phyloP scores from a whole-genome alignment of 108 stramenopile species.

The Mayamaea pseudoterrestris region DNA sequence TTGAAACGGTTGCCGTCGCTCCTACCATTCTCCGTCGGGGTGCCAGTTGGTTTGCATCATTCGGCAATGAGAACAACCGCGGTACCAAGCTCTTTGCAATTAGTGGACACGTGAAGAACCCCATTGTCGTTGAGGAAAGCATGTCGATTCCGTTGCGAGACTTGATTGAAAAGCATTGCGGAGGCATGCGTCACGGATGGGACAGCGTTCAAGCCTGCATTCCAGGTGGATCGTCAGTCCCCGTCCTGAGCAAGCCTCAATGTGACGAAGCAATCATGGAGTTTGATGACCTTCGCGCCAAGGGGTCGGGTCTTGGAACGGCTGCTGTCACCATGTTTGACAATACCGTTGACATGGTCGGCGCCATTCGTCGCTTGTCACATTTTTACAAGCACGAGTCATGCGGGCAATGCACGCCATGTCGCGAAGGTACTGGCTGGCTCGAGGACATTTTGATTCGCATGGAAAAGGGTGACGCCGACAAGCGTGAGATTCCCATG shows the following conservation, averaged over 20 bases:
- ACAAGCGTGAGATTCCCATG: constrained; percentile 99
- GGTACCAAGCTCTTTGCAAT: constrained; percentile 99
- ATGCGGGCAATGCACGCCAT: constrained; percentile 99
- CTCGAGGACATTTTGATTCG: constrained; percentile 85
- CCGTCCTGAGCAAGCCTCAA: constrained; percentile 90
- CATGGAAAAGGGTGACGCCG: constrained; percentile 97
- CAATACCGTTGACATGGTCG: constrained; percentile 97
- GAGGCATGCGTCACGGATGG: constrained; percentile 99
- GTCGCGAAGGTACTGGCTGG: constrained; percentile 95
- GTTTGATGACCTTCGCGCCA: constrained; percentile 94
- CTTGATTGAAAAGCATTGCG: constrained; percentile 97
- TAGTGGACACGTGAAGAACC: constrained; percentile 99
- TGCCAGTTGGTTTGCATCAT: constrained; percentile 92
- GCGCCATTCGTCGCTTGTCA: constrained; percentile 96
- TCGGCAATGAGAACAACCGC: constrained; percentile 94
- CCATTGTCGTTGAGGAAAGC: constrained; percentile 97
- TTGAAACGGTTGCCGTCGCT: constrained; percentile 97
- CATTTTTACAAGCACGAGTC: constrained; percentile 99
- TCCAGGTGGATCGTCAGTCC: constrained; percentile 98
- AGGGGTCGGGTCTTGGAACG: constrained; percentile 94
- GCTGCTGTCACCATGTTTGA: constrained; percentile 99
- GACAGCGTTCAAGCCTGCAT: constrained; percentile 97
- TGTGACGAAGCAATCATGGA: constrained; percentile 99
- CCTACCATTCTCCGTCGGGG: constrained; percentile 98
- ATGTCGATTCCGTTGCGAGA: constrained; percentile 98